Conservation (phyloP, 768 basidiomycete species). For the Agrocybe pediades region DNA sequence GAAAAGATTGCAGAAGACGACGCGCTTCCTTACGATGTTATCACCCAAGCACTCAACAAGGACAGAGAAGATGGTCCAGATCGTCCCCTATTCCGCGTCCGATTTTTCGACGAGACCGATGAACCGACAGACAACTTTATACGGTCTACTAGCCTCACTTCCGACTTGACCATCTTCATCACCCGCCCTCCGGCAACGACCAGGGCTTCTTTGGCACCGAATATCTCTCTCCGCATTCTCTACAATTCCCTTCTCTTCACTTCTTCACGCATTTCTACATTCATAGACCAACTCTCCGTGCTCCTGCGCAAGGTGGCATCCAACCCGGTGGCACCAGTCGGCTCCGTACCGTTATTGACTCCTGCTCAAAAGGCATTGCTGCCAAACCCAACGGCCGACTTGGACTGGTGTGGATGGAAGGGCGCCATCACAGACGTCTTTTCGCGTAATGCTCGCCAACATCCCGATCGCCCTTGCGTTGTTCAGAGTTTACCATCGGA, state of each 20-base stretch:
- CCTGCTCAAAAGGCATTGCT: slow-evolving; percentile 66
- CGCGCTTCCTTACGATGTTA: slow-evolving; percentile 75
- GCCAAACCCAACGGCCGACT: slow-evolving; percentile 83
- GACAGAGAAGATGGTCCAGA: slow-evolving; percentile 62
- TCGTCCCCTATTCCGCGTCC: slow-evolving; percentile 84
- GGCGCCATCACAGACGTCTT: slow-evolving; percentile 97
- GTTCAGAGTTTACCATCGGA: slow-evolving; percentile 68
- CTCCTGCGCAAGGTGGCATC: slow-evolving; percentile 72
- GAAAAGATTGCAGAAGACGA: slow-evolving; percentile 85
- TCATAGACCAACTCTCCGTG: slow-evolving; percentile 84
- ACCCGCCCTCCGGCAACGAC: slow-evolving; percentile 69
- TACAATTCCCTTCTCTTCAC: slow-evolving; percentile 97
- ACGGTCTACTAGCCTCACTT: slow-evolving; percentile 76
- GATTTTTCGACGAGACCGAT: slow-evolving; percentile 96
- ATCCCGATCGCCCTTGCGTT: slow-evolving; percentile 87
- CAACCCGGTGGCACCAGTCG: slow-evolving; percentile 70
- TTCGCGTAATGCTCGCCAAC: slow-evolving; percentile 76
- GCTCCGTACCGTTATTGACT: slow-evolving; percentile 80
- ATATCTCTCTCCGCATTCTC: slow-evolving; percentile 77
- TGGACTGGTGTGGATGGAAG: slow-evolving; percentile 97
- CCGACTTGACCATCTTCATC: slow-evolving; percentile 93
- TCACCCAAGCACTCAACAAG: slow-evolving; percentile 69
- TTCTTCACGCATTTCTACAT: slow-evolving; percentile 67
- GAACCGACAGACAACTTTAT: slow-evolving; percentile 73
- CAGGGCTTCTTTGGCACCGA: slow-evolving; percentile 71